Evolutionary conservation across 2,329 filamentous ascomycete species (phyloP).

Genomic region (Talaromyces sp.): DNA sequence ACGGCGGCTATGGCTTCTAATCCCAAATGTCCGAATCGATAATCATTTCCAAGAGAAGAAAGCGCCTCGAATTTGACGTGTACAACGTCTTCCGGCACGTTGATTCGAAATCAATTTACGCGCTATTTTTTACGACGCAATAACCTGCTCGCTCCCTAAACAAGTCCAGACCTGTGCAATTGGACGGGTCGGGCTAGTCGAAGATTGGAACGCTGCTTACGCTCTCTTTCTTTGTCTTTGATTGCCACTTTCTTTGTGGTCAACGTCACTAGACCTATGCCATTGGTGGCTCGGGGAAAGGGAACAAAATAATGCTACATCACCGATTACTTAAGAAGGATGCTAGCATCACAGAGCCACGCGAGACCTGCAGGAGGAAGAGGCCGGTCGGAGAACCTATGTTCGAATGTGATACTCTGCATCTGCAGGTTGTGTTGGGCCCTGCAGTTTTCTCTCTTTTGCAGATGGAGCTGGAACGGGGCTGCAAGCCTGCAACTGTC

Average conservation of each 20-base stretch:
- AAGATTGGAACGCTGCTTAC: background rate
- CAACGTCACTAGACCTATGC: background rate
- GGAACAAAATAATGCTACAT: conserved; percentile 10
- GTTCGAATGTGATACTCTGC: background rate
- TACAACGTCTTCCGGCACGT: background rate
- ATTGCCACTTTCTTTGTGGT: conserved; percentile 4
- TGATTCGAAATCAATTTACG: background rate
- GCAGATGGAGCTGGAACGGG: background rate
- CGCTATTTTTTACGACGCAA: background rate
- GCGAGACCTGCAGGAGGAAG: background rate
- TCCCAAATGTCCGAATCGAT: background rate
- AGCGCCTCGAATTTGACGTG: conserved; percentile 1
- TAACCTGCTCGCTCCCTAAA: background rate
- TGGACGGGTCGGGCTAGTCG: background rate
- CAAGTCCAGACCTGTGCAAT: background rate
- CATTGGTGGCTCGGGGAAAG: background rate
- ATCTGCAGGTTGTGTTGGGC: background rate
- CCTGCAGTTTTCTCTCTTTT: background rate
- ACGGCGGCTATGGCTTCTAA: background rate
- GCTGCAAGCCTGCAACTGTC: background rate
- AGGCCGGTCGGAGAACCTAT: background rate
- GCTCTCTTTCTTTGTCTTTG: conserved; percentile 1
- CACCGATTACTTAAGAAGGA: background rate
- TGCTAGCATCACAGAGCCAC: background rate
- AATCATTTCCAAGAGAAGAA: conserved; percentile 9